Evolutionary conservation across 371 early-diverging fungal species (phyloP).

Genomic region (Mortierella polycephala): DNA sequence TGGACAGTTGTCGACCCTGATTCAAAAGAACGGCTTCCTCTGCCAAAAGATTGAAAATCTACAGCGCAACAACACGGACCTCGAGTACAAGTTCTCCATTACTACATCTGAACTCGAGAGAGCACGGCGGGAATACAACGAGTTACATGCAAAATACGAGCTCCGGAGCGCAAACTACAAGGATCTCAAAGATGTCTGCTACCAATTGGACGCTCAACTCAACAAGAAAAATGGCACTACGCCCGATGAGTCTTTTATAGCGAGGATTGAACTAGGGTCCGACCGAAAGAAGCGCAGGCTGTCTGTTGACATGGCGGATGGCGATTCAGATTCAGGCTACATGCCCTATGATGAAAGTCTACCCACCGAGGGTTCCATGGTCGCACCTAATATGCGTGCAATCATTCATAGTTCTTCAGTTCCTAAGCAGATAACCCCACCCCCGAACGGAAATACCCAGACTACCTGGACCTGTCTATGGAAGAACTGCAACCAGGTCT

Average conservation of each 20-base stretch:
- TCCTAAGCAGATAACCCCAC: constrained; percentile 13
- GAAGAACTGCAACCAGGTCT: constrained; percentile 54
- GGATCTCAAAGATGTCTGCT: constrained; percentile 51
- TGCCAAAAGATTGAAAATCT: constrained; percentile 54
- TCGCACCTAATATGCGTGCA: constrained; percentile 3
- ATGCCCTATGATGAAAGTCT: constrained; percentile 21
- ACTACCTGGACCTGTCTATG: constrained; percentile 55
- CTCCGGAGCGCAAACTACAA: constrained; percentile 46
- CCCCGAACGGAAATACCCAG: constrained; percentile 16
- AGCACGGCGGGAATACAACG: constrained; percentile 43
- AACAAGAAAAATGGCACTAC: constrained; percentile 38
- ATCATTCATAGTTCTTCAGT: background rate
- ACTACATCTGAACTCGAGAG: constrained; percentile 49
- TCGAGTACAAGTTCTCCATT: constrained; percentile 52
- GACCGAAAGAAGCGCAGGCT: constrained; percentile 46
- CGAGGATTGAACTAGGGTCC: constrained; percentile 28
- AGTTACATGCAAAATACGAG: constrained; percentile 51
- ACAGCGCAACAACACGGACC: constrained; percentile 48
- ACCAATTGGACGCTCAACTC: constrained; percentile 53
- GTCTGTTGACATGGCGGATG: constrained; percentile 35
- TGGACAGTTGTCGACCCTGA: constrained; percentile 44
- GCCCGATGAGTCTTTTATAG: constrained; percentile 42
- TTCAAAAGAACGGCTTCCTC: constrained; percentile 53
- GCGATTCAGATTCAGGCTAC: constrained; percentile 29
- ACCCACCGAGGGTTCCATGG: constrained; percentile 12